phyloP scores from a whole-genome alignment of 345 rosid species.

The Salix purpurea region DNA sequence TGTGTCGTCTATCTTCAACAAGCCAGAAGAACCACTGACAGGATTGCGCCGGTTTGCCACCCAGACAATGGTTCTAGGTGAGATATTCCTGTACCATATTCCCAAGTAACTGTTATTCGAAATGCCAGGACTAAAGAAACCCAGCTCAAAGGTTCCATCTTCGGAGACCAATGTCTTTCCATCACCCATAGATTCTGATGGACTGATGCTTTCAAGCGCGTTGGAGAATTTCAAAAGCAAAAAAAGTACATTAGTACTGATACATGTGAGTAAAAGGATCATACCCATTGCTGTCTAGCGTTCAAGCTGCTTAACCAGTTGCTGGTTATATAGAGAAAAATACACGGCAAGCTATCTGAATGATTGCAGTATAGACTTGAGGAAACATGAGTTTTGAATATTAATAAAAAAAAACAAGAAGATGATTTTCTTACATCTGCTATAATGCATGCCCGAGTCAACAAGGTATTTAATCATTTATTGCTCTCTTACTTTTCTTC shows the following conservation, averaged over 20 bases:
- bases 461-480: too few relatives aligned
- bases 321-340: neutral
- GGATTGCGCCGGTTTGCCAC: neutral
- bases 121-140: neutral
- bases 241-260: neutral
- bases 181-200: slow-evolving; percentile 1
- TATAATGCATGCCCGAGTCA: too few relatives aligned
- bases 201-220: slow-evolving; percentile 5
- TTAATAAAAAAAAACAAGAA: too few relatives aligned
- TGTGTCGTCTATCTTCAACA: slow-evolving; percentile 8
- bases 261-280: neutral
- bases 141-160: slow-evolving; percentile 6
- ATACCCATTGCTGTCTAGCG: neutral
- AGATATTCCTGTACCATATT: neutral
- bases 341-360: neutral
- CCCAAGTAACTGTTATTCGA: neutral
- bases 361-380: neutral
- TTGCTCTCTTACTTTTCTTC: too few relatives aligned
- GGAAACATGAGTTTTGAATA: too few relatives aligned
- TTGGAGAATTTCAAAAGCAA: neutral
- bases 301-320: neutral
- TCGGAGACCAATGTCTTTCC: slow-evolving; percentile 7
- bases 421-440: too few relatives aligned
- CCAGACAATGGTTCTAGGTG: neutral
- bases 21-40: neutral